Conservation (phyloP, 108 stramenopile species). For the Schizochytrium sp. region DNA sequence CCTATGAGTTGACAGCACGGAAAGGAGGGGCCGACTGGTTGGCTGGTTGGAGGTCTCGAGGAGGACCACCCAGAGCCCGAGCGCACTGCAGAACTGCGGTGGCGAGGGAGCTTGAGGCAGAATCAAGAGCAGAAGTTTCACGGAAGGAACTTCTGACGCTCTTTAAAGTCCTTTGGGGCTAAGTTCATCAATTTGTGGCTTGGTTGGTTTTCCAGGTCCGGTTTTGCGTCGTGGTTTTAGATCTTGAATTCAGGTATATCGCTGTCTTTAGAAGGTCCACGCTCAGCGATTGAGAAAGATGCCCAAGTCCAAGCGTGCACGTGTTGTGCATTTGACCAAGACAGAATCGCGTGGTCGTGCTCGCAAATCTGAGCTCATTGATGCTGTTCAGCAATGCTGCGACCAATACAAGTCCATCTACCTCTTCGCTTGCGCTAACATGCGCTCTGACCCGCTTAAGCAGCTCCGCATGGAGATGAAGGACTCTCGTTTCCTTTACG, state of each 20-base stretch:
- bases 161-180: no score
- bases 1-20: no score
- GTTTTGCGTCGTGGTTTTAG: not conserved
- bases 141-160: no score
- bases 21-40: no score
- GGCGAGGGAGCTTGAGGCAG: no score
- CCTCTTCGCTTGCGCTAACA: conserved; percentile 63
- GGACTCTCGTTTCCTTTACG: conserved; percentile 62
- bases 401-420: conserved; percentile 50
- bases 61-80: no score
- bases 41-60: no score
- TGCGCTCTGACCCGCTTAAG: conserved; percentile 63
- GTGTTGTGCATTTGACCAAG: conserved; percentile 42
- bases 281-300: not conserved
- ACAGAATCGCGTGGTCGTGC: conserved; percentile 29
- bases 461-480: conserved; percentile 41
- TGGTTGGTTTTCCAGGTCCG: not conserved
- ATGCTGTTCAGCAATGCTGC: conserved; percentile 20
- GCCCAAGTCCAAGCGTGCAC: conserved; percentile 60
- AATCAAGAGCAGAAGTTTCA: no score
- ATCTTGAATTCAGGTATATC: not conserved
- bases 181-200: no score
- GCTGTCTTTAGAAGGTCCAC: not conserved
- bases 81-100: no score
- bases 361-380: conserved; percentile 61